These are phyloP conservation scores for Beauveria asiatica DNA, from an alignment of 2,329 filamentous ascomycete genomes.

Conservation along the genomic window DNA sequence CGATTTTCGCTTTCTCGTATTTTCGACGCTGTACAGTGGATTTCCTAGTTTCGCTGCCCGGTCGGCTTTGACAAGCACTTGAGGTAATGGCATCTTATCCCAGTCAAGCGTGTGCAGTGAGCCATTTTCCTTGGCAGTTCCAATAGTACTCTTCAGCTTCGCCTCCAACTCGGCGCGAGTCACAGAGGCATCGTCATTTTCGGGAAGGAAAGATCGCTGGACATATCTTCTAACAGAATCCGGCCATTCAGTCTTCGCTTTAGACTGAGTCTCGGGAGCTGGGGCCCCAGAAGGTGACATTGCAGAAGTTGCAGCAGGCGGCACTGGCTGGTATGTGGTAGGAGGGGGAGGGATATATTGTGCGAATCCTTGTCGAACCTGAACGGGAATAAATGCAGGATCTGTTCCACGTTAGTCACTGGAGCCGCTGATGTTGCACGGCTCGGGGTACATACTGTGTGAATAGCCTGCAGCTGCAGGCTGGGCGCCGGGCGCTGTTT, in stretches of 20 bases:
- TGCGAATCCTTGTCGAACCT: conserved; percentile 52
- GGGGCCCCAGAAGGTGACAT: conserved; percentile 17
- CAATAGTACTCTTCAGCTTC: conserved; percentile 81
- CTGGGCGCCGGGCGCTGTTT: conserved; percentile 33
- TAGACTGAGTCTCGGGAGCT: conserved; percentile 26
- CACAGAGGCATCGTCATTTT: conserved; percentile 58
- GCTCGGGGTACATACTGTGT: conserved; percentile 25
- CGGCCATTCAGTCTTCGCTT: conserved; percentile 69
- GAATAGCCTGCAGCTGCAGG: conserved; percentile 27
- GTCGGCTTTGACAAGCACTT: conserved; percentile 70
- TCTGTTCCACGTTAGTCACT: conserved; percentile 25
- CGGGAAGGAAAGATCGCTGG: conserved; percentile 73
- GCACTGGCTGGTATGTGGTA: conserved; percentile 18
- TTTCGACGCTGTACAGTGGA: conserved; percentile 25
- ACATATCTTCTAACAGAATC: conserved; percentile 80
- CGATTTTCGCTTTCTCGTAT: conserved; percentile 76
- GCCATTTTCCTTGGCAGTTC: conserved; percentile 65
- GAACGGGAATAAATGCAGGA: conserved; percentile 52
- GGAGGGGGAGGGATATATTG: conserved; percentile 32
- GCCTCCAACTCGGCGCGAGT: conserved; percentile 64
- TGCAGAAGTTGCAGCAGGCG: conserved; percentile 17
- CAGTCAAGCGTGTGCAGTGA: conserved; percentile 71
- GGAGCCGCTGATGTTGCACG: not conserved
- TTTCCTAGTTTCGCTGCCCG: conserved; percentile 42
- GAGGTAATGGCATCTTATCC: conserved; percentile 74